These are phyloP conservation scores for Nyctanthes arbortristis DNA, from an alignment of 257 asterid species.

Conservation along the genomic window DNA sequence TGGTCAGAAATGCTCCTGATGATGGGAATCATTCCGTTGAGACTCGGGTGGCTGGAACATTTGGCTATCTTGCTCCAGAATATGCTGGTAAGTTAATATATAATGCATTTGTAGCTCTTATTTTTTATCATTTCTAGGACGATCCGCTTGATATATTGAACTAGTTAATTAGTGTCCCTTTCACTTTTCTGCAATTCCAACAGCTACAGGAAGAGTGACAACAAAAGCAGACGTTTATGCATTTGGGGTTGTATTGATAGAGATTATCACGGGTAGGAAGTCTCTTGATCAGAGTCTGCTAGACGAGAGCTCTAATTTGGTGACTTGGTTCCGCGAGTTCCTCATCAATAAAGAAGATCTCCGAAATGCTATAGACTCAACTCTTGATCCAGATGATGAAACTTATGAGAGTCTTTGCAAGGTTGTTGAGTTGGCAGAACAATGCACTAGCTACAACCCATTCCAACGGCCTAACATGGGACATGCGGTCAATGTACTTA, in stretches of 20 bases:
- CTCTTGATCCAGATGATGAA: conserved; percentile 70
- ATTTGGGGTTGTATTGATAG: conserved; percentile 91
- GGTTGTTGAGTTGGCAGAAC: conserved; percentile 88
- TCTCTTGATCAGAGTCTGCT: conserved; percentile 83
- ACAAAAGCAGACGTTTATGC: conserved; percentile 96
- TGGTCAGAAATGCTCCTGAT: conserved; percentile 87
- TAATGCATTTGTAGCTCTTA: neutral
- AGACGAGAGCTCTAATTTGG: conserved; percentile 84
- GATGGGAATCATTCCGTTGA: conserved; percentile 91
- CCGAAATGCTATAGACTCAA: conserved; percentile 63
- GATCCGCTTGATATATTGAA: no score
- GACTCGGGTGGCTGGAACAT: conserved; percentile 93
- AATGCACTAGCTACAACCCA: conserved; percentile 91
- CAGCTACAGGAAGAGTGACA: conserved; percentile 97
- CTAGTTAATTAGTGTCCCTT: no score
- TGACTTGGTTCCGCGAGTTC: conserved; percentile 90
- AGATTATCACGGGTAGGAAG: conserved; percentile 79
- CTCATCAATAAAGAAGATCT: conserved; percentile 80
- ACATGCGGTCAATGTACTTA: conserved; percentile 81
- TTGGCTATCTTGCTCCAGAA: conserved; percentile 98
- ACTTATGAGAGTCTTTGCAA: conserved; percentile 81
- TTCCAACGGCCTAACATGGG: conserved; percentile 98
- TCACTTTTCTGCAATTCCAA: neutral
- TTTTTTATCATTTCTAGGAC: no score
- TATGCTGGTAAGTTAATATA: conserved; percentile 90